Percentiles rank a stretch among this genome's conserved stretches.
phyloP scores from a whole-genome alignment of 2,329 filamentous ascomycete genomes.

The Plectosphaerella sp. region DNA sequence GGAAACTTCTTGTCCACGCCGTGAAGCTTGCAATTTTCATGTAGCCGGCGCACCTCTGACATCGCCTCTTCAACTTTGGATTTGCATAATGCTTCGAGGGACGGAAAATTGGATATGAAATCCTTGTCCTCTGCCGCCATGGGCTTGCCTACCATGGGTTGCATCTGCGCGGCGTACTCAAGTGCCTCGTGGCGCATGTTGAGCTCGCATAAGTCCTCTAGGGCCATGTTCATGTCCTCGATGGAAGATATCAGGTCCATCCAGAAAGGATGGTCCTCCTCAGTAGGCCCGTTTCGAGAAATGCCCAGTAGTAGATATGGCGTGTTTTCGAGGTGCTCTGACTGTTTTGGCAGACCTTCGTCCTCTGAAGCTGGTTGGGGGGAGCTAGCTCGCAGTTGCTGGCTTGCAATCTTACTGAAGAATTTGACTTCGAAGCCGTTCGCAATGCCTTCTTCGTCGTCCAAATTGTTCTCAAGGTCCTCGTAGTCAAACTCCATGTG shows the following conservation, averaged over 20 bases:
- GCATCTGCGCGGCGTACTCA: slow-evolving; percentile 29
- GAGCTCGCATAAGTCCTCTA: slow-evolving; percentile 42
- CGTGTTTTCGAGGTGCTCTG: slow-evolving; percentile 11
- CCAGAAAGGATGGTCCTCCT: slow-evolving; percentile 44
- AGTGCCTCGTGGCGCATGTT: slow-evolving; percentile 30
- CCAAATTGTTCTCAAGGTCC: slow-evolving; percentile 25
- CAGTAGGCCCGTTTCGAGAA: slow-evolving; percentile 23
- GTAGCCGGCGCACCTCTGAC: slow-evolving; percentile 27
- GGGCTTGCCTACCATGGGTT: slow-evolving; percentile 18
- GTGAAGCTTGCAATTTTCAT: slow-evolving; percentile 33
- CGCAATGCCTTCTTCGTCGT: slow-evolving; percentile 29
- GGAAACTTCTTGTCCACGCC: slow-evolving; percentile 38
- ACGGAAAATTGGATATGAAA: slow-evolving; percentile 38
- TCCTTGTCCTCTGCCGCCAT: slow-evolving; percentile 34
- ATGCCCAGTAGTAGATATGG: slow-evolving; percentile 31
- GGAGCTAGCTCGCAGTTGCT: background rate
- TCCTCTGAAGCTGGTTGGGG: background rate
- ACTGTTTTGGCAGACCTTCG: background rate
- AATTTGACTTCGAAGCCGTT: slow-evolving; percentile 30
- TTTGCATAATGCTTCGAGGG: slow-evolving; percentile 26
- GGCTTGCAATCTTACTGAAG: slow-evolving; percentile 23
- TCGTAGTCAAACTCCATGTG: slow-evolving; percentile 31
- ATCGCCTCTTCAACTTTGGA: slow-evolving; percentile 27
- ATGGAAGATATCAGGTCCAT: slow-evolving; percentile 35
- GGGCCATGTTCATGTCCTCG: slow-evolving; percentile 40